Evolutionary conservation across 768 basidiomycete species (phyloP), one percentile per base, ranked within the genome.

Genomic region (Fomitopsis serialis): DNA sequence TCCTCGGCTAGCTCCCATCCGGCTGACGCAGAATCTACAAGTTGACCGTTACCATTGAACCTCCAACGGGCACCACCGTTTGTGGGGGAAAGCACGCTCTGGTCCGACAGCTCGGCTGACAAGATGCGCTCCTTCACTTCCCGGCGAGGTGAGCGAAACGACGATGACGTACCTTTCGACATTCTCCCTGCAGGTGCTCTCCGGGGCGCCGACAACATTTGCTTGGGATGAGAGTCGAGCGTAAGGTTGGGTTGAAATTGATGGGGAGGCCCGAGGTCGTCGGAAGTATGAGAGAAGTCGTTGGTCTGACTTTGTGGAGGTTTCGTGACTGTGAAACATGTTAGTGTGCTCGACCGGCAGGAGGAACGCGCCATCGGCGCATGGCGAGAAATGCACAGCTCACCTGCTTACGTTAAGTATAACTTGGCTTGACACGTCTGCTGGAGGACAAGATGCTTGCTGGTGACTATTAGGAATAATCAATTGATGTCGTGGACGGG

Each of bases 1-100:
- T 85, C 84, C 64, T 88, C 84, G 37, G 85, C 74, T 54, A 90
- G 75, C 50, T 84, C 83, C 88, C 88, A 90, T 45, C 80, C 78
- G 49, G 77, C 70, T 49, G 79, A 72, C 17, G 78, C 78, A 25
- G 77, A 68, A 66, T 87, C 82, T 57, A 82, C 74, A 54, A 85
- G 72, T 60, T 84, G 84, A 59, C 82, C 86, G 51, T 74, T 80
- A 54, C 71, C 76, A 59, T 81, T 84, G 62, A 84, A 70, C 60
- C 80, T 78, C 86, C 87, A 88, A 58, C 82, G 81, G 54, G 73
- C 73, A 35, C 63, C 74, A 43, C 63, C 59, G 61, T 72, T 74
- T 57, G 65, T 64, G 49, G 71, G 58, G 48, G 70, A 46, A 51
- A 68, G 60, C 56, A 72, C 60, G 54, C 75, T 63, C 57, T 73